Percentiles rank a stretch among this genome's conserved stretches.
phyloP scores from a whole-genome alignment of 1,139 yeast genomes.

The Suhomyces bribrorum region DNA sequence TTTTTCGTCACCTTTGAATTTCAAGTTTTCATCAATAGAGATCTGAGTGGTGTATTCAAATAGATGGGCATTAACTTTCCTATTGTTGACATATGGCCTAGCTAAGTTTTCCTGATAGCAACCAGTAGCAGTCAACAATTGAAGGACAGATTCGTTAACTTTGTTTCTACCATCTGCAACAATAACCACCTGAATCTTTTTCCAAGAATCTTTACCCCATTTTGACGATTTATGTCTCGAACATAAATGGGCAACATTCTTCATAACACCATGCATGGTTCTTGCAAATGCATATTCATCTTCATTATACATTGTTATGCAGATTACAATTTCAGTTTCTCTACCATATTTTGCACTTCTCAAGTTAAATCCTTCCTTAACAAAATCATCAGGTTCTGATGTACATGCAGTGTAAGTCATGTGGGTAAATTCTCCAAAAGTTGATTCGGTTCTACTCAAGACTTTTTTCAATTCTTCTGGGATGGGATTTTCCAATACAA shows the following conservation, averaged over 20 bases:
- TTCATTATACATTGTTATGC: slow-evolving; percentile 96
- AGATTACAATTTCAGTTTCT: slow-evolving; percentile 85
- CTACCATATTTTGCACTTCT: slow-evolving; percentile 83
- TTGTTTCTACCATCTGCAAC: slow-evolving; percentile 93
- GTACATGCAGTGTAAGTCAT: slow-evolving; percentile 97
- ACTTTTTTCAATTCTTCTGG: slow-evolving; percentile 83
- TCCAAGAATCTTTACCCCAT: slow-evolving; percentile 98
- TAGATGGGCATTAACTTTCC: slow-evolving; percentile 86
- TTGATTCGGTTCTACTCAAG: slow-evolving; percentile 75
- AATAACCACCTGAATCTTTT: slow-evolving; percentile 85
- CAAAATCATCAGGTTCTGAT: slow-evolving; percentile 81
- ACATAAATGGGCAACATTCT: slow-evolving; percentile 83
- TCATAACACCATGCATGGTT: slow-evolving; percentile 91
- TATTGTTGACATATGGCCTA: slow-evolving; percentile 86
- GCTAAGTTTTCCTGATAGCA: slow-evolving; percentile 97
- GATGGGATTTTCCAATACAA: slow-evolving; percentile 89
- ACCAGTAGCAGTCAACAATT: slow-evolving; percentile 88
- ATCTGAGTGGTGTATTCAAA: slow-evolving; percentile 94
- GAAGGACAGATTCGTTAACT: slow-evolving; percentile 77
- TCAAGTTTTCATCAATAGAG: slow-evolving; percentile 78
- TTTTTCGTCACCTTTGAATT: slow-evolving; percentile 75
- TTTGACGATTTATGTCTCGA: slow-evolving; percentile 75
- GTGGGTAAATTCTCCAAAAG: slow-evolving; percentile 82
- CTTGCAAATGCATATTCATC: slow-evolving; percentile 85
- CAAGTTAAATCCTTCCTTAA: slow-evolving; percentile 76